These are phyloP conservation scores for Pseudoperonospora humuli DNA, from an alignment of 352 stramenopile genomes.

Conservation along the genomic window DNA sequence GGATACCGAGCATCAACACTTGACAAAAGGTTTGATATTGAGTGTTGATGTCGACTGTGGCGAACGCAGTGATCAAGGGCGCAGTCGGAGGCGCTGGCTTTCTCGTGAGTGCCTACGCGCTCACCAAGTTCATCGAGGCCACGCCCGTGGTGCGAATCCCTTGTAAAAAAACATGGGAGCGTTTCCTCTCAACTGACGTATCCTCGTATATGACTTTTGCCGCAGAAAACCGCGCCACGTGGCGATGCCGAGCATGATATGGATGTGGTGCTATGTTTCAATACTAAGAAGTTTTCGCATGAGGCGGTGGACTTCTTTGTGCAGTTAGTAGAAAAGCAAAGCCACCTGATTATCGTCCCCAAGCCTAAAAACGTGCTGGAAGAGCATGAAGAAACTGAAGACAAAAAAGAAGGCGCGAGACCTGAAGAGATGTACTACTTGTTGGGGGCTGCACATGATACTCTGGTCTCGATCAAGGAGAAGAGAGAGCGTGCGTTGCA, in stretches of 20 bases:
- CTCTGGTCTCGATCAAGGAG: conserved; percentile 54
- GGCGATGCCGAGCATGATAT: conserved; percentile 49
- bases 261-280: conserved; percentile 68
- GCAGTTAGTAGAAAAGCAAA: conserved; percentile 55
- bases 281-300: conserved; percentile 44
- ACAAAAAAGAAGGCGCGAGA: conserved; percentile 11
- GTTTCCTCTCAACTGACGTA: conserved; percentile 3
- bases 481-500: conserved; percentile 43
- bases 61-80: conserved; percentile 59
- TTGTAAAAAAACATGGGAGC: neutral
- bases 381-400: conserved; percentile 15
- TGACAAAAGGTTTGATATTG: no score
- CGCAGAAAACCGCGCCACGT: conserved; percentile 47
- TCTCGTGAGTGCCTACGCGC: conserved; percentile 59
- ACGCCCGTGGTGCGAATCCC: conserved; percentile 48
- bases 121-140: conserved; percentile 75
- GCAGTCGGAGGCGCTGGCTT: conserved; percentile 65
- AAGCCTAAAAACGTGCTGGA: conserved; percentile 38
- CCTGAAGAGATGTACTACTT: conserved; percentile 39
- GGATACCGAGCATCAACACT: no score
- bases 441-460: conserved; percentile 38
- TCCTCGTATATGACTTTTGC: conserved; percentile 7
- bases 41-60: conserved; percentile 43
- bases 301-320: conserved; percentile 61
- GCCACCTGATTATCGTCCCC: conserved; percentile 38